These are phyloP conservation scores for Tetracentron sinense DNA, from an alignment of 164 flowering plant species.

Conservation along the genomic window DNA sequence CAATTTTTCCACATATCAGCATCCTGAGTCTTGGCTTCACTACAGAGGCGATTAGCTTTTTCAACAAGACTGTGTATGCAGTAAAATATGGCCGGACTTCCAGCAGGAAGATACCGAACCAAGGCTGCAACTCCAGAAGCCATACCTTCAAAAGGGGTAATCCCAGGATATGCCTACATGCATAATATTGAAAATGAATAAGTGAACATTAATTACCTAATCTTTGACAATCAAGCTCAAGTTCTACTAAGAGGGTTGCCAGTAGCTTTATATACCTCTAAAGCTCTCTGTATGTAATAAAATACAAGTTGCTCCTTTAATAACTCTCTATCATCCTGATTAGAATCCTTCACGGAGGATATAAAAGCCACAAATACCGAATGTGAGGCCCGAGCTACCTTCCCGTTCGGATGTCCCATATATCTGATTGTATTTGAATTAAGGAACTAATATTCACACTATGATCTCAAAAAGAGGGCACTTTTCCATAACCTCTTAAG, in stretches of 20 bases:
- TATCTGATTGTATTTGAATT: constrained; percentile 46
- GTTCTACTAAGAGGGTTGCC: background rate
- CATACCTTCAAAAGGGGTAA: constrained; percentile 87
- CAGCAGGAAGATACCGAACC: constrained; percentile 88
- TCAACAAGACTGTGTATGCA: constrained; percentile 65
- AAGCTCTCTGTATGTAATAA: constrained; percentile 73
- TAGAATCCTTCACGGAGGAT: constrained; percentile 62
- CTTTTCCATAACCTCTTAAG: background rate
- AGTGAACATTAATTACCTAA: background rate
- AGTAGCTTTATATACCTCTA: constrained; percentile 49
- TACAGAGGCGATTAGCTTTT: constrained; percentile 51
- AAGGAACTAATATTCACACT: constrained; percentile 22
- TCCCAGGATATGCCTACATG: constrained; percentile 71
- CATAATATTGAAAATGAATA: background rate
- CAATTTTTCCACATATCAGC: constrained; percentile 50
- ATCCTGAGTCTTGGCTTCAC: constrained; percentile 31
- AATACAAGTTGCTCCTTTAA: constrained; percentile 85
- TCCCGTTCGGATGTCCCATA: constrained; percentile 74
- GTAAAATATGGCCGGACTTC: constrained; percentile 81
- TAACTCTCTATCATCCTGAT: constrained; percentile 43
- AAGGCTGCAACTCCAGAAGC: constrained; percentile 87
- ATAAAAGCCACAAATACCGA: constrained; percentile 71
- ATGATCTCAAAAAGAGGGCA: background rate
- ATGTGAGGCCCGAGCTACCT: constrained; percentile 84
- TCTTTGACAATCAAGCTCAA: background rate